These are phyloP conservation scores for Kazachstania viticola DNA, from an alignment of 805 yeast species.

Conservation along the genomic window DNA sequence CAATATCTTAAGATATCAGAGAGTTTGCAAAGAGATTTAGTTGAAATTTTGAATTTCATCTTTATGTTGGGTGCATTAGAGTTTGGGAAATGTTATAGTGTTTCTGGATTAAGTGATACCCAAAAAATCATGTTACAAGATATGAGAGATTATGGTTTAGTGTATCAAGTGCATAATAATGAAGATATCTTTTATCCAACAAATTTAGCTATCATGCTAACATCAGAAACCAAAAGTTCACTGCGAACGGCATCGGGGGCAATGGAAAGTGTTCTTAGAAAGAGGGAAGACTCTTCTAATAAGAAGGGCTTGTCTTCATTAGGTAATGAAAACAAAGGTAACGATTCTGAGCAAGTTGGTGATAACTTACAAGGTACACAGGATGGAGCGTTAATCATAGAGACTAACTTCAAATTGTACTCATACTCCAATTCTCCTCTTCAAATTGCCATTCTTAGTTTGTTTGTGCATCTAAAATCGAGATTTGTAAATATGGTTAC, in stretches of 20 bases:
- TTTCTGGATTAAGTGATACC: conserved; percentile 59
- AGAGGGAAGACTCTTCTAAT: conserved; percentile 9
- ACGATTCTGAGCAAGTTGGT: conserved; percentile 23
- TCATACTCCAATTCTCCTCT: conserved; percentile 90
- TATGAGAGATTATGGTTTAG: conserved; percentile 81
- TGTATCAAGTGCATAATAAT: conserved; percentile 52
- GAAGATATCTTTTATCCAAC: conserved; percentile 77
- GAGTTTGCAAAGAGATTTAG: conserved; percentile 83
- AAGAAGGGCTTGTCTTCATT: conserved; percentile 6
- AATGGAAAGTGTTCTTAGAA: conserved; percentile 52
- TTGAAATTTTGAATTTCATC: conserved; percentile 86
- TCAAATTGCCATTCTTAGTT: conserved; percentile 82
- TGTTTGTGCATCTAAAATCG: conserved; percentile 76
- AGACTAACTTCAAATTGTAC: conserved; percentile 86
- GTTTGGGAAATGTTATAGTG: conserved; percentile 75
- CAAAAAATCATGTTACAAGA: conserved; percentile 83
- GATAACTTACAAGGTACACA: conserved; percentile 13
- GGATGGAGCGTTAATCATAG: conserved; percentile 71
- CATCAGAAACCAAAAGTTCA: conserved; percentile 67
- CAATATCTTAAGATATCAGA: conserved; percentile 83
- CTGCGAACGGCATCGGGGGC: conserved; percentile 60
- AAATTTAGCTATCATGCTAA: conserved; percentile 74
- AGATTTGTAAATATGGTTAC: conserved; percentile 87
- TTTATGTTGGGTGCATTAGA: conserved; percentile 90
- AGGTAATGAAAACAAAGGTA: conserved; percentile 8